These are phyloP conservation scores for Nannochloropsis oceanica DNA, from an alignment of 108 stramenopile genomes.

Conservation along the genomic window DNA sequence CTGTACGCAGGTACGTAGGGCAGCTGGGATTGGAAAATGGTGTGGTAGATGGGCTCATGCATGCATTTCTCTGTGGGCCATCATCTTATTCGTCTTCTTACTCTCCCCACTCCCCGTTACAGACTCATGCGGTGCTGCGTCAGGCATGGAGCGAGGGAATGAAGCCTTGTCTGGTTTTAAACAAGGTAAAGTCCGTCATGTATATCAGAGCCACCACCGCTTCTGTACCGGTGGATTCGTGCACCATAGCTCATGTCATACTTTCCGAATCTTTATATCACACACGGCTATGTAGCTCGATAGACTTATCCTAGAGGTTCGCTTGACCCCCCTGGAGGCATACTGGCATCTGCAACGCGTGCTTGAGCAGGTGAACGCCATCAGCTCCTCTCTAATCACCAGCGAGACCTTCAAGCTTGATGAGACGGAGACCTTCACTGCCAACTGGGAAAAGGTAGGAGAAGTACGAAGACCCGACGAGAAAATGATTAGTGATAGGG, in stretches of 20 bases:
- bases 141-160: slow-evolving; percentile 73
- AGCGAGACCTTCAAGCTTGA: slow-evolving; percentile 19
- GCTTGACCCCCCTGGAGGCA: slow-evolving; percentile 62
- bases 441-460: background rate
- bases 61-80: too few species aligned
- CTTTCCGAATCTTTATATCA: background rate
- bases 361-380: slow-evolving; percentile 84
- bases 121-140: slow-evolving; percentile 86
- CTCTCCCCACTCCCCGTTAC: slow-evolving; percentile 4
- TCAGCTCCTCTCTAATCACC: slow-evolving; percentile 28
- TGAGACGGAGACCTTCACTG: background rate
- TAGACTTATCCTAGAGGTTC: slow-evolving; percentile 28
- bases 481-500: too few species aligned
- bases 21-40: background rate
- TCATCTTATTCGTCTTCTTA: background rate
- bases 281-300: slow-evolving; percentile 1
- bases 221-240: too few species aligned
- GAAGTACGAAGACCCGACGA: background rate
- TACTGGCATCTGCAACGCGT: slow-evolving; percentile 68
- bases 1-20: slow-evolving; percentile 4
- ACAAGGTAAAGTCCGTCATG: slow-evolving; percentile 18
- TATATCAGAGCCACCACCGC: background rate
- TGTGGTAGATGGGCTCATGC: too few species aligned
- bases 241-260: too few species aligned
- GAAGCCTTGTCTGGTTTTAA: slow-evolving; percentile 58